Percentiles rank a stretch among this genome's conserved stretches.
These are phyloP conservation scores for Aspergillus piperis DNA, from an alignment of 2,329 filamentous ascomycete genomes.

Conservation along the genomic window DNA sequence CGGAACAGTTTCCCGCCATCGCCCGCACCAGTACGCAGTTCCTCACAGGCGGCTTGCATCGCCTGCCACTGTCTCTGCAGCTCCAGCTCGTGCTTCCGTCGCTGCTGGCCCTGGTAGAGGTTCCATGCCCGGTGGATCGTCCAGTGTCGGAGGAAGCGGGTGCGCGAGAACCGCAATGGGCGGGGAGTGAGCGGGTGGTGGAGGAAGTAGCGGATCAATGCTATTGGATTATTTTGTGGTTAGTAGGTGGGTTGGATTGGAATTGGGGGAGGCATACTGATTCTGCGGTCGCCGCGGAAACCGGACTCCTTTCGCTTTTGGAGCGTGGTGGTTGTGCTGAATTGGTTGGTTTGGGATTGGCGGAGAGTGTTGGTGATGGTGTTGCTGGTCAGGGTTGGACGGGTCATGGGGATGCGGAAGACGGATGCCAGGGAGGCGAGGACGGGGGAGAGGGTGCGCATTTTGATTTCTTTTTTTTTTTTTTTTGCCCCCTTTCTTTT, in stretches of 20 bases:
- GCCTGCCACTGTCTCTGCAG: slow-evolving; percentile 77
- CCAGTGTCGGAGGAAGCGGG: slow-evolving; percentile 90
- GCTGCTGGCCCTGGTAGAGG: slow-evolving; percentile 71
- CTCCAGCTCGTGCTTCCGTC: slow-evolving; percentile 65
- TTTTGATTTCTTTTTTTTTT: slow-evolving; percentile 15
- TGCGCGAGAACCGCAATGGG: slow-evolving; percentile 85
- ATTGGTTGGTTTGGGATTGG: slow-evolving; percentile 16
- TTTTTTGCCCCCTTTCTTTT: no score
- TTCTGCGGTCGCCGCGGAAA: slow-evolving; percentile 40
- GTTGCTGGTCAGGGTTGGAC: slow-evolving; percentile 26
- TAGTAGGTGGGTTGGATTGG: slow-evolving; percentile 17
- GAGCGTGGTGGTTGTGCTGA: slow-evolving; percentile 26
- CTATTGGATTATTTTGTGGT: slow-evolving; percentile 36
- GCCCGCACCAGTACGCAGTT: slow-evolving; percentile 60
- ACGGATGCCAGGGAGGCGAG: slow-evolving; percentile 49
- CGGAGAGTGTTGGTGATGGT: slow-evolving; percentile 17
- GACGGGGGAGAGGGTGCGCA: slow-evolving; percentile 42
- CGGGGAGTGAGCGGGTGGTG: slow-evolving; percentile 68
- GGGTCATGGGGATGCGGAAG: slow-evolving; percentile 46
- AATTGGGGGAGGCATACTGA: slow-evolving; percentile 40
- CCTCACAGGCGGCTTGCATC: slow-evolving; percentile 85
- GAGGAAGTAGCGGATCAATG: slow-evolving; percentile 69
- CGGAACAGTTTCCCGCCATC: slow-evolving; percentile 69
- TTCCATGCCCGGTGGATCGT: slow-evolving; percentile 97
- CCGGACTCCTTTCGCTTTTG: slow-evolving; percentile 41